A percentile compares a stretch with the other conserved stretches of the same genome.
These are phyloP conservation scores for Rhododendron kiyosumense DNA, from an alignment of 148 eudicot species.

Conservation along the genomic window DNA sequence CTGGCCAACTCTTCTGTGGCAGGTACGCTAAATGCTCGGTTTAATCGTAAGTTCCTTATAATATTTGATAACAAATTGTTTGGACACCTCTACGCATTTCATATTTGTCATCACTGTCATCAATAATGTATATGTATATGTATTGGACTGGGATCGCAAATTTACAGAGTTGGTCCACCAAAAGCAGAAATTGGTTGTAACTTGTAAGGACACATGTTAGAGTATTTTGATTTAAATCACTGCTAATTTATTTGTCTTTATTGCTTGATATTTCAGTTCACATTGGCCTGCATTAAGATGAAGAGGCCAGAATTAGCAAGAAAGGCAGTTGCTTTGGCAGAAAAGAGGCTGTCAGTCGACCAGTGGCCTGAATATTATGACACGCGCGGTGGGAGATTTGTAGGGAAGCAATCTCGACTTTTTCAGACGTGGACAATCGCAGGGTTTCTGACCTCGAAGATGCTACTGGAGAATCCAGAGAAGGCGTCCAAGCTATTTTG, in stretches of 20 bases:
- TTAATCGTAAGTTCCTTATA: not conserved
- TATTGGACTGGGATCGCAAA: too few relatives aligned
- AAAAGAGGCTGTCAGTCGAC: slow-evolving; percentile 64
- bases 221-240: not conserved
- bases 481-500: slow-evolving; percentile 57
- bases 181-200: too few relatives aligned
- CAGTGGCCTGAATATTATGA: slow-evolving; percentile 94
- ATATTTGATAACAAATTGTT: not conserved
- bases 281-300: slow-evolving; percentile 91
- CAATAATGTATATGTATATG: not conserved
- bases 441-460: slow-evolving; percentile 72
- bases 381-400: slow-evolving; percentile 56
- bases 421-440: slow-evolving; percentile 88
- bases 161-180: too few relatives aligned
- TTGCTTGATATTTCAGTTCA: slow-evolving; percentile 50
- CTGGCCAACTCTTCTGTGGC: slow-evolving; percentile 95
- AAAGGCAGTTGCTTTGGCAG: slow-evolving; percentile 68
- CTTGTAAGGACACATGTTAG: too few relatives aligned
- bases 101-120: not conserved
- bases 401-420: slow-evolving; percentile 85
- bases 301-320: slow-evolving; percentile 65
- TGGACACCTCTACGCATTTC: not conserved
- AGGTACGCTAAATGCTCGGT: slow-evolving; percentile 37
- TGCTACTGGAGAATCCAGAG: slow-evolving; percentile 67
- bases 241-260: not conserved